phyloP scores from a whole-genome alignment of 495 filamentous ascomycete species.

The Daldinia childiae region DNA sequence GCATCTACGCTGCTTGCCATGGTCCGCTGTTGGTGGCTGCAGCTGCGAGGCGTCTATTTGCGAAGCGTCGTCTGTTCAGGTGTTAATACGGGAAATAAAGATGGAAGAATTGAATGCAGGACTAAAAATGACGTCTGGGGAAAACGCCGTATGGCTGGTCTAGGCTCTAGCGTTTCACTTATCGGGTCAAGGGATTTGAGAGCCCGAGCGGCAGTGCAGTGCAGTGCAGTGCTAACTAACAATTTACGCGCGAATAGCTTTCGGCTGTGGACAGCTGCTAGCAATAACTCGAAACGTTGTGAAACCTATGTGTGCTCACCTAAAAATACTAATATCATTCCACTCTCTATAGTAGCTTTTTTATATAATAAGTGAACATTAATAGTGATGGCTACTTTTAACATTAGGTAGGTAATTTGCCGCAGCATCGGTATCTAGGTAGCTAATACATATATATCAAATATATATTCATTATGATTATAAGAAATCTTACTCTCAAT shows the following conservation, averaged over 20 bases:
- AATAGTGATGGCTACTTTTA: too few relatives aligned
- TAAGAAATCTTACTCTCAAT: too few relatives aligned
- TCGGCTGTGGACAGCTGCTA: constrained; percentile 3
- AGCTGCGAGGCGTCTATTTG: background rate
- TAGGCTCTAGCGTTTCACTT: constrained; percentile 26
- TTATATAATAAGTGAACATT: too few relatives aligned
- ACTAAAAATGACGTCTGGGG: constrained; percentile 46
- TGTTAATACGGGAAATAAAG: constrained; percentile 7
- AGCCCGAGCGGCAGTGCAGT: constrained; percentile 11
- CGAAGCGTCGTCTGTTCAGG: background rate
- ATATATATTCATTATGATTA: too few relatives aligned
- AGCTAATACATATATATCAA: too few relatives aligned
- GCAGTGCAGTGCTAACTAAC: too few relatives aligned
- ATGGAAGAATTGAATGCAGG: constrained; percentile 30
- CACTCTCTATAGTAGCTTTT: too few relatives aligned
- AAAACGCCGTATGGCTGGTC: constrained; percentile 29
- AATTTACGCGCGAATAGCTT: background rate
- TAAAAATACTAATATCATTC: background rate
- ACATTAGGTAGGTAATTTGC: too few relatives aligned
- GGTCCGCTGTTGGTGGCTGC: constrained; percentile 8
- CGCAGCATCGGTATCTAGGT: too few relatives aligned
- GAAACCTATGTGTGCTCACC: background rate
- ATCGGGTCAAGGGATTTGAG: constrained; percentile 22
- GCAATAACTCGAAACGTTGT: background rate
- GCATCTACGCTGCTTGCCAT: constrained; percentile 84